phyloP scores from a whole-genome alignment of 306 rosid species.

The Cicer cuneatum region DNA sequence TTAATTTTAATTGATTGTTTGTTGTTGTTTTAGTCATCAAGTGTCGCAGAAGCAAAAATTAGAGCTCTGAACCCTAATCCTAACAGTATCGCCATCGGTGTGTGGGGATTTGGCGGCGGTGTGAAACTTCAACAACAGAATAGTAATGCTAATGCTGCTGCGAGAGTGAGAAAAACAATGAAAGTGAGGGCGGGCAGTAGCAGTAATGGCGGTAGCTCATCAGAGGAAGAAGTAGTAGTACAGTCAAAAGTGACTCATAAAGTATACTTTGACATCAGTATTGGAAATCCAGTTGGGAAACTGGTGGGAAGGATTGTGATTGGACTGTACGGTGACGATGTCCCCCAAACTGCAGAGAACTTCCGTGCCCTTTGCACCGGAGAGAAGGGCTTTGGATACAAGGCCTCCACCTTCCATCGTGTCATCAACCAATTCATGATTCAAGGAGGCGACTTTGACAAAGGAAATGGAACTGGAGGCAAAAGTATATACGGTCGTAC shows the following conservation, averaged over 20 bases:
- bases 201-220: neutral
- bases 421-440: conserved; percentile 98
- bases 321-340: conserved; percentile 95
- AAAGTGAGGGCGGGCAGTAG: conserved; percentile 9
- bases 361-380: conserved; percentile 99
- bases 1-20: neutral
- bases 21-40: conserved; percentile 40
- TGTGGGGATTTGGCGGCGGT: neutral
- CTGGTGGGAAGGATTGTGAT: conserved; percentile 86
- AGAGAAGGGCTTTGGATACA: conserved; percentile 95
- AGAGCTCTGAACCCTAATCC: conserved; percentile 33
- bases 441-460: conserved; percentile 96
- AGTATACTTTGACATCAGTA: conserved; percentile 82
- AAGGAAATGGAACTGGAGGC: conserved; percentile 98
- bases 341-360: conserved; percentile 89
- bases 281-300: conserved; percentile 96
- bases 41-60: conserved; percentile 13
- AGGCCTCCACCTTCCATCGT: conserved; percentile 81
- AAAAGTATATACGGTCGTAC: conserved; percentile 97
- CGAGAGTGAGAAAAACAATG: neutral
- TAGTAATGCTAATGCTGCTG: neutral
- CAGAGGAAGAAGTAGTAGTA: conserved; percentile 41
- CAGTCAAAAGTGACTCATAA: conserved; percentile 88
- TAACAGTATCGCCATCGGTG: neutral
- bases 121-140: neutral